Evolutionary conservation across 2,329 filamentous ascomycete species (phyloP), one percentile per base, ranked within the genome.

Genomic region (Endocalyx cinctus): DNA sequence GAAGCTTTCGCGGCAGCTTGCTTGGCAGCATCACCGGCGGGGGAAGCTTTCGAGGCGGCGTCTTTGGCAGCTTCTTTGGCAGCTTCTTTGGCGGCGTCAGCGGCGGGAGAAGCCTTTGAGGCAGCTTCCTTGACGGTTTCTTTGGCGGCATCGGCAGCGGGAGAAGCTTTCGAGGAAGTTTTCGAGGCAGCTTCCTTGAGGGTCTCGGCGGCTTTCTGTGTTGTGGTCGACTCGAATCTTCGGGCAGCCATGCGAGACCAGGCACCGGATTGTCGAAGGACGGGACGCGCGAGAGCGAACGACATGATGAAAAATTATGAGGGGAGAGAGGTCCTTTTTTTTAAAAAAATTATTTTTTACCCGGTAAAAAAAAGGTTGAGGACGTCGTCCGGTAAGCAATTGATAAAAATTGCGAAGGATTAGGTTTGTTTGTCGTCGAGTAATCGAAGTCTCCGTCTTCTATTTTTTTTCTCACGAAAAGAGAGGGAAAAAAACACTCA

Each of bases 181-280:
- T 23, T 23, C 37, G 50, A 51, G 25, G 45, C 34, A 32, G 47
- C 46, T 38, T 48, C 43, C 31, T 40, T 38, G 14, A 47, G 38
- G 11, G 23, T 20, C 43, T 68, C 62, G 41, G 61, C 52, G 44
- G 68, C 66, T 58, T 70, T 69, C 40, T 62, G 41, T 43, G 71
- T 52, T 41, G 71, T 59, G 45, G 72, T 74, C 47, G 75, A 80
- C 65, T 82, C 72, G 67, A 77, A 75, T 55, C 78, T 74, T 52
- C 71, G 71, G 58, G 67, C 62, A 44, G 63, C 58, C 50, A 62
- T 58, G 55, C 55, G 60, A 55, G 58, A 54, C 56, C 59, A 72
- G 50, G 49, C 47, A 38, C 47, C 46, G 33, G 54, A 51, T 38
- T 57, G 55, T 48, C 55, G 54, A 44, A 58, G 52, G 46, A 57